These are phyloP conservation scores for Didymella keratinophila DNA, from an alignment of 2,329 filamentous ascomycete species.

Conservation along the genomic window DNA sequence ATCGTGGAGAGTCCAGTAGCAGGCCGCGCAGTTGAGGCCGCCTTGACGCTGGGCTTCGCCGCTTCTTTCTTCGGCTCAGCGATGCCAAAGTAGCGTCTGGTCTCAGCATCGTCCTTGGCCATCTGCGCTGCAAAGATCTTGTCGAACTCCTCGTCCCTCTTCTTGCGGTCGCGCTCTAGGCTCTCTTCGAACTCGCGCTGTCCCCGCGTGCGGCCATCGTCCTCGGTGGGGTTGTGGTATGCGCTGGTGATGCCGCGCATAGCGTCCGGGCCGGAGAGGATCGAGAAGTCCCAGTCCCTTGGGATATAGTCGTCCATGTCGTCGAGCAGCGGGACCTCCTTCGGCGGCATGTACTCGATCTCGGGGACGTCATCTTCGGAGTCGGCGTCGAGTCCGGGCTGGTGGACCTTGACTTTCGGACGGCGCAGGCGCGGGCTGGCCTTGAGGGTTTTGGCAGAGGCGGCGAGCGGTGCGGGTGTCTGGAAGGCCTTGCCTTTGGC, in stretches of 20 bases:
- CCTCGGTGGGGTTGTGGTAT: slow-evolving; percentile 66
- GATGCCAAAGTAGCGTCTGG: slow-evolving; percentile 39
- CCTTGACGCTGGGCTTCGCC: slow-evolving; percentile 26
- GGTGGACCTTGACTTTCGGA: slow-evolving; percentile 68
- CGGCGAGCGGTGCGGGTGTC: slow-evolving; percentile 68
- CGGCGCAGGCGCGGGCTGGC: slow-evolving; percentile 65
- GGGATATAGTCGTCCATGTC: slow-evolving; percentile 70
- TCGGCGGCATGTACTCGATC: slow-evolving; percentile 88
- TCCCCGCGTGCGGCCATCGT: slow-evolving; percentile 69
- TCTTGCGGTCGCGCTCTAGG: slow-evolving; percentile 55
- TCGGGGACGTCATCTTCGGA: slow-evolving; percentile 71
- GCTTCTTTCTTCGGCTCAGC: slow-evolving; percentile 40
- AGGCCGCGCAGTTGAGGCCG: slow-evolving; percentile 1
- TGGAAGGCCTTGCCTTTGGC: slow-evolving; percentile 77
- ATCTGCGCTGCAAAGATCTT: slow-evolving; percentile 70
- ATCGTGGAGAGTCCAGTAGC: slow-evolving; percentile 58
- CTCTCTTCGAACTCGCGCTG: slow-evolving; percentile 65
- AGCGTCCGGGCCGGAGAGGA: slow-evolving; percentile 63
- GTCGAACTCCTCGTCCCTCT: slow-evolving; percentile 72
- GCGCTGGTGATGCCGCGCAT: slow-evolving; percentile 60
- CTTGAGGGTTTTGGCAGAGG: slow-evolving; percentile 69
- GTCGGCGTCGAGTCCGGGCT: slow-evolving; percentile 61
- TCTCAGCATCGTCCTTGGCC: slow-evolving; percentile 61
- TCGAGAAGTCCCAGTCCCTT: slow-evolving; percentile 61
- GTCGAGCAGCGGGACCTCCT: slow-evolving; percentile 67